These are phyloP conservation scores for Fusarium sp. DNA, from an alignment of 2,329 filamentous ascomycete species.

Conservation along the genomic window DNA sequence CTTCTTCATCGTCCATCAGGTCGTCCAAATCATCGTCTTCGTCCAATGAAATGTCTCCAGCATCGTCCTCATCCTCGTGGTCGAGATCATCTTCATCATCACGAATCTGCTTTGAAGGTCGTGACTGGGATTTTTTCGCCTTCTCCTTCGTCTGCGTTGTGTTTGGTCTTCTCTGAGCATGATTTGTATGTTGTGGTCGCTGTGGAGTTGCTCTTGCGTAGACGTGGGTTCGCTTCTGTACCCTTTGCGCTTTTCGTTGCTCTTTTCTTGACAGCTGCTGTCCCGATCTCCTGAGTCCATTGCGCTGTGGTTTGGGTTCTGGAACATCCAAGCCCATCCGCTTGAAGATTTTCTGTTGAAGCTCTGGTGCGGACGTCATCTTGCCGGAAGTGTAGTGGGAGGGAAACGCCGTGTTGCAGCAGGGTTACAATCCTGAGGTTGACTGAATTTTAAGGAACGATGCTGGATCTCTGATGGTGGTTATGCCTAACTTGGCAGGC, in stretches of 20 bases:
- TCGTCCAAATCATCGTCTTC: conserved; percentile 43
- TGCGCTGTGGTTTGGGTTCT: conserved; percentile 24
- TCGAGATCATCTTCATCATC: conserved; percentile 32
- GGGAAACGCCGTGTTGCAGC: background rate
- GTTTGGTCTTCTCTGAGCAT: conserved; percentile 10
- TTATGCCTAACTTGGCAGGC: conserved; percentile 15
- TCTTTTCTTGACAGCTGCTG: conserved; percentile 63
- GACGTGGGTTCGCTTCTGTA: conserved; percentile 64
- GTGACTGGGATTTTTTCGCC: background rate
- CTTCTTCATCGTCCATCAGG: conserved; percentile 34
- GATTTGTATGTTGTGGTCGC: background rate
- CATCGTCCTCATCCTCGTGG: conserved; percentile 3
- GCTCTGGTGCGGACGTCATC: conserved; percentile 44
- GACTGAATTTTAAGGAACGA: conserved; percentile 13
- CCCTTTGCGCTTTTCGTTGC: conserved; percentile 71
- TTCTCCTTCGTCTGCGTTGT: background rate
- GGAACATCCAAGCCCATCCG: conserved; percentile 48
- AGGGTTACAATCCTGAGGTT: background rate
- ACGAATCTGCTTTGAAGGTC: background rate
- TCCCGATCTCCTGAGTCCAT: conserved; percentile 23
- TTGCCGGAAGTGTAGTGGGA: background rate
- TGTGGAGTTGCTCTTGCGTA: conserved; percentile 34
- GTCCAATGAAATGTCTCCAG: conserved; percentile 9
- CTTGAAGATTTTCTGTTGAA: conserved; percentile 51
- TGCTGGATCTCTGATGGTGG: background rate